phyloP scores from a whole-genome alignment of 1,284 basidiomycete genomes.

The Pholiota adiposa region DNA sequence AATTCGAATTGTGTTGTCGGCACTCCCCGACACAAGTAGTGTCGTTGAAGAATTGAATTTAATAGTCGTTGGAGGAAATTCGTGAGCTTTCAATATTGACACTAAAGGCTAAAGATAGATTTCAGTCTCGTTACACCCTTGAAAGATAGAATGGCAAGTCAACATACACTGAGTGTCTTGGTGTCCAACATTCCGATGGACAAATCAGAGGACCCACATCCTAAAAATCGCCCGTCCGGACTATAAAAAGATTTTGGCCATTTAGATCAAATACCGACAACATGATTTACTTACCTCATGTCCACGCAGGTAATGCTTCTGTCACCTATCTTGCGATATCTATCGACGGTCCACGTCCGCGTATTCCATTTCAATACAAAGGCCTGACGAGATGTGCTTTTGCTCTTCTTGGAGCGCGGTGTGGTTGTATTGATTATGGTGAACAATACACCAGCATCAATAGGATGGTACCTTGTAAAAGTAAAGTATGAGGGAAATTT shows the following conservation, averaged over 20 bases:
- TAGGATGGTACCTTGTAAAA: constrained; percentile 61
- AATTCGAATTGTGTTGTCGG: constrained; percentile 88
- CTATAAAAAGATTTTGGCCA: constrained; percentile 44
- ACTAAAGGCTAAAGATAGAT: constrained; percentile 68
- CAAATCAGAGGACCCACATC: constrained; percentile 88
- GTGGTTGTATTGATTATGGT: constrained; percentile 77
- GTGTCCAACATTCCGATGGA: constrained; percentile 88
- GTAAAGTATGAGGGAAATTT: background rate
- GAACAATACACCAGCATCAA: constrained; percentile 59
- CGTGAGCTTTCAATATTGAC: constrained; percentile 91
- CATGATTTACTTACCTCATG: constrained; percentile 63
- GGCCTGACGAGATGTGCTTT: constrained; percentile 56
- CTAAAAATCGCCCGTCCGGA: constrained; percentile 80
- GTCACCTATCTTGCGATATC: constrained; percentile 68
- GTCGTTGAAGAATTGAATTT: constrained; percentile 85
- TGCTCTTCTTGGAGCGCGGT: constrained; percentile 56
- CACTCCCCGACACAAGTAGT: constrained; percentile 90
- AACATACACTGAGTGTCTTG: constrained; percentile 74
- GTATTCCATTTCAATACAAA: constrained; percentile 72
- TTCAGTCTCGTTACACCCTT: background rate
- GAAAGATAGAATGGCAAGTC: background rate
- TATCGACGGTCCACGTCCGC: constrained; percentile 60
- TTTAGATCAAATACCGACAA: too few species aligned
- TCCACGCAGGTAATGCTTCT: constrained; percentile 87
- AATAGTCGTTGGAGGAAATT: constrained; percentile 91